Evolutionary conservation across 768 basidiomycete genomes (phyloP), one percentile per base, ranked within the genome.

Genomic region (Pleurotus sapidus): DNA sequence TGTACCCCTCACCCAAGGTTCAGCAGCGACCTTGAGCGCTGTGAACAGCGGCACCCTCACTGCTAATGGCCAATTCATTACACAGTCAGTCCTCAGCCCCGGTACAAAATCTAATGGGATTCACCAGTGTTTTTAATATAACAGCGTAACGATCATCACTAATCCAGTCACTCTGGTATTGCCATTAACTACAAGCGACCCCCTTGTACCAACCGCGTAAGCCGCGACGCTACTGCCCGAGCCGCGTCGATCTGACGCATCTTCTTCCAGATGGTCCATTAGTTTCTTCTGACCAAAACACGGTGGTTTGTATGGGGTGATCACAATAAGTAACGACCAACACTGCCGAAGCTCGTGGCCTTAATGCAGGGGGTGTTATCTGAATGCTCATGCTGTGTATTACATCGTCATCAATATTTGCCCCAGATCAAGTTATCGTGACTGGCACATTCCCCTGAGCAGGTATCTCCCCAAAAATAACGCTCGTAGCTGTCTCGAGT

Each of bases 401-500:
- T 20, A 20, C 1, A 1, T 20, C 3, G 20, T 20, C 30, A 34
- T 11, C 30, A 34, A 34, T 11, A 11, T 34, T 11, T 34, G 30
- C 8, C 30, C 0, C 8, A 9, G 9, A 34, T 34, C 30, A 34
- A 34, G 30, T 34, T 11, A 34, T 34, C 30, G 30, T 12, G 30
- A 56, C 55, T 14, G 55, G 55, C 3, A 56, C 25, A 1, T 23
- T 8, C 11, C 55, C 55, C 38, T 46, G 45, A 30, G 55, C 55
- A 14, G 8, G 18, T 14, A 34, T 30, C 20, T 56, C 75, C 4
- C 78, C 77, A 61, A 84, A 78, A 2, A 86, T 66, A 24, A 79
- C 73, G 0, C 62, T 67, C 1, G 68, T 73, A 3, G 77, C 78
- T 0, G 75, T 74, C 37, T 73, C 76, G 59, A 88, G 64, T 5